These are phyloP conservation scores for Tolypocladium sp. DNA, from an alignment of 2,329 filamentous ascomycete species.

Conservation along the genomic window DNA sequence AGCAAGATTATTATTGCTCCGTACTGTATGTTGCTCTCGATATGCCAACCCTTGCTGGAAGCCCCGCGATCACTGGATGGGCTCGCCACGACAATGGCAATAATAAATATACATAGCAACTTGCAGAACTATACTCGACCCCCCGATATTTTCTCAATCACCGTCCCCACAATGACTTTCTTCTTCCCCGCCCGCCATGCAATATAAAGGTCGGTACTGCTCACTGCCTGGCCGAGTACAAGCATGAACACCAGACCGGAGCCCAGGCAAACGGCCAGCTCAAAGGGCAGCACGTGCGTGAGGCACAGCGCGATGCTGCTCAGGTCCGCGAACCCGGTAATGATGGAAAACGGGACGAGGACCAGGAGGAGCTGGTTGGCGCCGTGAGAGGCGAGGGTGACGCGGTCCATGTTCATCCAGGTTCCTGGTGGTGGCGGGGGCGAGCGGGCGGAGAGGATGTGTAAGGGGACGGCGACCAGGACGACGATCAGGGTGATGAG, in stretches of 20 bases:
- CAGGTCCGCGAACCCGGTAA: conserved; percentile 19
- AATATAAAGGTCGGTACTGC: background rate
- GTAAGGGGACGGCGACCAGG: conserved; percentile 12
- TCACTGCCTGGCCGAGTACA: conserved; percentile 11
- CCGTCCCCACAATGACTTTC: background rate
- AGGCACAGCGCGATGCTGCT: conserved; percentile 16
- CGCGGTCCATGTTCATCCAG: background rate
- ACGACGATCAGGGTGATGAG: conserved; percentile 16
- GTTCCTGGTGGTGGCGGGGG: background rate
- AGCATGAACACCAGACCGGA: conserved; percentile 13
- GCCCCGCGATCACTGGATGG: too few relatives aligned
- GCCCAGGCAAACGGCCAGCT: conserved; percentile 13
- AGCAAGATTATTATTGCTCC: too few relatives aligned
- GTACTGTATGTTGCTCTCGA: too few relatives aligned
- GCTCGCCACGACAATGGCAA: too few relatives aligned
- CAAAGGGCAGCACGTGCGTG: conserved; percentile 16
- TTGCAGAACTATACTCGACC: background rate
- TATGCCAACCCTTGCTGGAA: too few relatives aligned
- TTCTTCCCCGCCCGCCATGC: background rate
- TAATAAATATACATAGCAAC: background rate
- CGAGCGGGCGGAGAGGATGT: conserved; percentile 12
- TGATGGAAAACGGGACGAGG: conserved; percentile 10
- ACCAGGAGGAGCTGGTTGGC: conserved; percentile 17
- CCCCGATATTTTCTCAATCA: background rate
- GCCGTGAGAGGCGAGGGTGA: conserved; percentile 4